Conservation (phyloP, 495 filamentous ascomycete genomes). For the Penicillium alfredii region DNA sequence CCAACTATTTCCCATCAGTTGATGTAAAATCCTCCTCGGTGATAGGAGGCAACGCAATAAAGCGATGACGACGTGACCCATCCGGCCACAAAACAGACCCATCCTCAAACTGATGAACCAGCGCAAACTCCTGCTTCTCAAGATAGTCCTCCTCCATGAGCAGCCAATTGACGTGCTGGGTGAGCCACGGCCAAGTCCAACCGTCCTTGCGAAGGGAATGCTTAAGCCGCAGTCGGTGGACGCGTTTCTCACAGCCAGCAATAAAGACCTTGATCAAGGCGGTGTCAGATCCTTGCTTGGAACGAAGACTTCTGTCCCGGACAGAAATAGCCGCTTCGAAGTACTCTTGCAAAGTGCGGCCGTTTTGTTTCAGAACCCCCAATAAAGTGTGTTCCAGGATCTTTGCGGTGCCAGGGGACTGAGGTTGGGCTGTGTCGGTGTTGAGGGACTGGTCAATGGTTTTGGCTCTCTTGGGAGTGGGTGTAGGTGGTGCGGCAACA, state of each 20-base stretch:
- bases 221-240: constrained; percentile 12
- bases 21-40: constrained; percentile 13
- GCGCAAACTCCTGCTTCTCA: constrained; percentile 13
- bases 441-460: not conserved
- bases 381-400: not conserved
- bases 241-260: constrained; percentile 6
- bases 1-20: constrained; percentile 10
- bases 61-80: constrained; percentile 3
- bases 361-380: constrained; percentile 5
- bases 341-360: constrained; percentile 8
- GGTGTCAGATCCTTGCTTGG: not conserved
- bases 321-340: constrained; percentile 6
- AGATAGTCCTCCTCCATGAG: constrained; percentile 12
- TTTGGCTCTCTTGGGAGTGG: too few species aligned
- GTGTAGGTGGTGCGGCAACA: too few species aligned
- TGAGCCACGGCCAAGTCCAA: constrained; percentile 10
- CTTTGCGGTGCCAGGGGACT: too few species aligned
- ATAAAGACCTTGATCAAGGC: constrained; percentile 7
- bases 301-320: not conserved
- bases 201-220: constrained; percentile 9
- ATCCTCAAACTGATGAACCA: constrained; percentile 8
- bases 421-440: too few species aligned
- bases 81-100: constrained; percentile 12
- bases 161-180: constrained; percentile 6
- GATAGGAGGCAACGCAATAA: constrained; percentile 9